phyloP scores from a whole-genome alignment of 495 filamentous ascomycete species.

The Chaetomidium leptoderma region DNA sequence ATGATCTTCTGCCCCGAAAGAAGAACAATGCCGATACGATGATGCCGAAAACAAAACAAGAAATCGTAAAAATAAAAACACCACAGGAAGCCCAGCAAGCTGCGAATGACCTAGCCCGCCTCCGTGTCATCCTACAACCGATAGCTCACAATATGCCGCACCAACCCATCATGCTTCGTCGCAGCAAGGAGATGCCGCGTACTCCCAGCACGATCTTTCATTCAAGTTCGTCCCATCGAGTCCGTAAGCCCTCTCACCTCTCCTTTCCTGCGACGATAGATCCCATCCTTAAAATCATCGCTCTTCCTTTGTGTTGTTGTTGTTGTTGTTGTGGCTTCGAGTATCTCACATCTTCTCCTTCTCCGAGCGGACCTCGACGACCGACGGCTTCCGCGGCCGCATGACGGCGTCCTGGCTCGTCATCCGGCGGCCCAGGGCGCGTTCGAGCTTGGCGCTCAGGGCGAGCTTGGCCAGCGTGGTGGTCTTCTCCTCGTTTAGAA shows the following conservation, averaged over 20 bases:
- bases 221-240: too few species aligned
- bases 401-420: conserved; percentile 86
- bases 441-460: conserved; percentile 88
- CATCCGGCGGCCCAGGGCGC: conserved; percentile 87
- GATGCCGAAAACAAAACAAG: conserved; percentile 3
- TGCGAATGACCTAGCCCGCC: not conserved
- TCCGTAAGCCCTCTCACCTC: too few species aligned
- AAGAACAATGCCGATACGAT: conserved; percentile 18
- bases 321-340: too few species aligned
- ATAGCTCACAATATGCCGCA: too few species aligned
- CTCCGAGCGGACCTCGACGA: conserved; percentile 30
- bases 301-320: too few species aligned
- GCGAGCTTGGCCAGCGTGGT: conserved; percentile 86
- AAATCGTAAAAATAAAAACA: conserved; percentile 9
- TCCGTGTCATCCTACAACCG: too few species aligned
- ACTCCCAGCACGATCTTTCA: too few species aligned
- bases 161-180: too few species aligned
- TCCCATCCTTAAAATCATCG: too few species aligned
- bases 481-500: conserved; percentile 73
- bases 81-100: conserved; percentile 11
- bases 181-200: too few species aligned
- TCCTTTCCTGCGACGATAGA: too few species aligned
- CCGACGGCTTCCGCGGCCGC: conserved; percentile 49
- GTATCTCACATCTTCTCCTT: conserved; percentile 35
- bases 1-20: conserved; percentile 4